Evolutionary conservation across 495 filamentous ascomycete species (phyloP).

Genomic region (Penicillium dipodomyicola): DNA sequence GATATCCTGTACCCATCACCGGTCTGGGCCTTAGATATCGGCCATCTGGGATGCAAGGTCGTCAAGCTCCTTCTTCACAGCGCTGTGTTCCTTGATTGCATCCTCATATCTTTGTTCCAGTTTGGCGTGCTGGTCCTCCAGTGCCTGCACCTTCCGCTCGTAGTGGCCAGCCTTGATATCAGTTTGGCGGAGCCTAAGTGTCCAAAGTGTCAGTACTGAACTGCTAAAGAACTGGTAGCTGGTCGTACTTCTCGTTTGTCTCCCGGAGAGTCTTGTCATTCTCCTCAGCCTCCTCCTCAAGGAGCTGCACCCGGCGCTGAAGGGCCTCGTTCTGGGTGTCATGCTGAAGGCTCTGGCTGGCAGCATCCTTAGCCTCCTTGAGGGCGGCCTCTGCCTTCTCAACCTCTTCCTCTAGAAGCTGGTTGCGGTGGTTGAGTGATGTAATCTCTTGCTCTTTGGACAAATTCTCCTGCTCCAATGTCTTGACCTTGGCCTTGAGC

Average conservation of each 20-base stretch:
- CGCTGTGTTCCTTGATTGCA: slow-evolving; percentile 79
- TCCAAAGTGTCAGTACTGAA: slow-evolving; percentile 20
- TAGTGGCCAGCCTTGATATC: slow-evolving; percentile 99
- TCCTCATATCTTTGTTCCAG: slow-evolving; percentile 98
- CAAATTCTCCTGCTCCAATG: slow-evolving; percentile 89
- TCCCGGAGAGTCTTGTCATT: slow-evolving; percentile 92
- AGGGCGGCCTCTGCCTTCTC: slow-evolving; percentile 80
- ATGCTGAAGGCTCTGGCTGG: slow-evolving; percentile 69
- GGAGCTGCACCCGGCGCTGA: slow-evolving; percentile 85
- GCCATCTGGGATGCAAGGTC: slow-evolving; percentile 84
- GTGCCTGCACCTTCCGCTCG: slow-evolving; percentile 97
- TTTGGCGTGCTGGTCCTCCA: slow-evolving; percentile 81
- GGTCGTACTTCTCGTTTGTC: slow-evolving; percentile 92
- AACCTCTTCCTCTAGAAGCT: slow-evolving; percentile 80
- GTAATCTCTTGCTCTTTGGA: slow-evolving; percentile 97
- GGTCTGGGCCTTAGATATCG: slow-evolving; percentile 65
- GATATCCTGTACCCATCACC: slow-evolving; percentile 29
- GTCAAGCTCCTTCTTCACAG: slow-evolving; percentile 87
- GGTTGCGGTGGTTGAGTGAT: slow-evolving; percentile 88
- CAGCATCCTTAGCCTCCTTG: slow-evolving; percentile 74
- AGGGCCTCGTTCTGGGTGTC: slow-evolving; percentile 84
- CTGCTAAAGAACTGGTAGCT: background rate
- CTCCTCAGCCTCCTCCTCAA: slow-evolving; percentile 96
- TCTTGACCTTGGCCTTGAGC: slow-evolving; percentile 79
- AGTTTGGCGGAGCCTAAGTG: slow-evolving; percentile 85